Base-by-base conservation (phyloP, 331 rosid species). In the Telfairia occidentalis region DNA sequence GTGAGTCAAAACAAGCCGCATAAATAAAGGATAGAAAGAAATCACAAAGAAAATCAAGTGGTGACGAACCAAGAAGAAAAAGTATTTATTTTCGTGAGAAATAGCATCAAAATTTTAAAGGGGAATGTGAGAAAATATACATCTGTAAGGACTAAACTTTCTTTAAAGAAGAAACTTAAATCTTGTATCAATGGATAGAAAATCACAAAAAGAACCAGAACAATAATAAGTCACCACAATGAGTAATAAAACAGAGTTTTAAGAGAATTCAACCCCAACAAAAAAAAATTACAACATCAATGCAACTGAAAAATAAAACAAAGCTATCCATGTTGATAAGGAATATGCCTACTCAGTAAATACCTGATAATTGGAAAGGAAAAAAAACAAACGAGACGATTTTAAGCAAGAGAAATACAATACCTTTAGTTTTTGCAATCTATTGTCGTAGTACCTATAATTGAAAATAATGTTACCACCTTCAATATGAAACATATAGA, bases 371-470 rank as follows among this genome's bases (percentile, higher is more conserved):
- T 64, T 64, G 46, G n/a, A 2, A 1, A 12, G 71, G 9, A 9
- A 10, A 64, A n/a, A 18, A 64, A n/a, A 19, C 2, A 28, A 7
- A n/a, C 10, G 48, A 48, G 55, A 24, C 37, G 23, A 28, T 26
- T 21, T 24, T n/a, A n/a, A 78, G 43, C 24, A 30, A 72, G 32
- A 19, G 23, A 50, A 24, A 76, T 5, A 42, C 59, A 69, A 67
- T 82, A 91, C 97, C 97, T 88, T 92, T 94, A n/a, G 97, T 88
- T 79, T 85, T 83, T 89, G 93, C 90, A 92, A 80, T 76, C 84
- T 86, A 84, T 89, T 89, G 83, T 83, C 83, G 89, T 85, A 88
- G 88, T 92, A 92, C 80, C 96, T 90, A 83, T 92, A 92, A 79
- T 89, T 92, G 73, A 89, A 92, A 69, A 88, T 83, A 81, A 92